Base-by-base conservation (phyloP, 179 eudicot species). In the Monotropa hypopitys region DNA sequence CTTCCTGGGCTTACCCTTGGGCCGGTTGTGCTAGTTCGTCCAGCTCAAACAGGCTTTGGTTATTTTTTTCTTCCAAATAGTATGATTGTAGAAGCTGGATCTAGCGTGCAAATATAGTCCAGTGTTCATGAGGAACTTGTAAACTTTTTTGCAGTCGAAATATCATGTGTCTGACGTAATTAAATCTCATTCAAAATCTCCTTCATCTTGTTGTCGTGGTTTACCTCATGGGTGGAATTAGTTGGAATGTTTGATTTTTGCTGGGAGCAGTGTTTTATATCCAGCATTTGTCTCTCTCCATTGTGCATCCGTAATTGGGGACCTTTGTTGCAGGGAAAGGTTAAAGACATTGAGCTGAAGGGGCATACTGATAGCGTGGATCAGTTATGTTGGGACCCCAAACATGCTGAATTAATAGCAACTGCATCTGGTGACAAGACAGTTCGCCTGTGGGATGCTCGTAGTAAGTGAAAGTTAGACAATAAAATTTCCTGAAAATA, bases 351-450 rank as follows among this genome's bases (percentile, higher is more conserved):
- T 76, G 98, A 94, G 74, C 80, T 94, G 69, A 92, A 92, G 85
- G 98, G 98, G 74, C 98, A 94, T 59, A 92, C 90, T 61, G 98
- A 94, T 79, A 94, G 98, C 83, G 98, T 94, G 75, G 98, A 94
- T 84, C 97, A 94, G 87, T 89, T 94, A 54, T 94, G 98, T 79
- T 94, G 98, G 98, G 98, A 94, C 77, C 98, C 98, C 30, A 94
- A 94, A 78, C 97, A 94, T 80, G 83, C 91, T 70, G 98, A 94
- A 50, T 80, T 94, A 77, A 84, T 94, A 81, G 97, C 98, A 70
- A 94, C 98, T 78, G 98, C 98, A 53, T 94, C 97, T 0, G 98
- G 98, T 59, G 98, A 94, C 83, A 94, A 91, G 84, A 90, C 98
- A 63, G 98, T 94, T 77, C 94, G 98, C 65, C 78, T 94, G 68